Evolutionary conservation across 768 basidiomycete species (phyloP).

Genomic region (Lactarius hatsudake): DNA sequence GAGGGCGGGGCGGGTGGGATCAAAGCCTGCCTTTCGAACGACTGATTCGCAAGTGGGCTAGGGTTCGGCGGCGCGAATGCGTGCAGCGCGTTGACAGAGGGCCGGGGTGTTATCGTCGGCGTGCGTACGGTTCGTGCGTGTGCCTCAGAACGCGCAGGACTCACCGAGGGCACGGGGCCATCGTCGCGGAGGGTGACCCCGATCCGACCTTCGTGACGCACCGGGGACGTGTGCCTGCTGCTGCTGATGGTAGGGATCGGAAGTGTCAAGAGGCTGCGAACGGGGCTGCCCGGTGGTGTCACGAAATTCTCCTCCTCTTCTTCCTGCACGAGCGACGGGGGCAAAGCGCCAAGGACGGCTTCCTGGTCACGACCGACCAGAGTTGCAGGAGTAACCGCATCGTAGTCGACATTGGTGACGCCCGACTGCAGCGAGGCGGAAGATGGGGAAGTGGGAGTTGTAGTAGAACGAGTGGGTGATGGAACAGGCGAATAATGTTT

Average conservation of each 20-base stretch:
- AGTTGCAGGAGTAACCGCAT: neutral
- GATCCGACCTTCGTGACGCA: conserved; percentile 19
- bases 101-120: conserved; percentile 16
- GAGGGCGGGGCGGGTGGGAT: neutral
- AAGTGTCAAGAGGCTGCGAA: conserved; percentile 11
- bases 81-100: conserved; percentile 10
- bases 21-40: conserved; percentile 16
- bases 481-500: conserved; percentile 14
- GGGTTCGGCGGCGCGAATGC: conserved; percentile 25
- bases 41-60: conserved; percentile 27
- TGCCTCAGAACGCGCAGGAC: conserved; percentile 14
- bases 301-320: conserved; percentile 24
- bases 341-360: neutral
- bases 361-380: conserved; percentile 7
- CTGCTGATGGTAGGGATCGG: conserved; percentile 3
- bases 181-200: conserved; percentile 21
- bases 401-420: conserved; percentile 5
- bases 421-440: conserved; percentile 10
- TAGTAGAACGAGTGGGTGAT: conserved; percentile 17
- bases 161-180: conserved; percentile 16
- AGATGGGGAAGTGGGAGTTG: conserved; percentile 19
- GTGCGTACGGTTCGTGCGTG: conserved; percentile 8
- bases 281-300: conserved; percentile 24
- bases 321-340: conserved; percentile 21
- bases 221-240: conserved; percentile 21